phyloP scores from a whole-genome alignment of 1,284 basidiomycete species.

The Takashimella koratensis region DNA sequence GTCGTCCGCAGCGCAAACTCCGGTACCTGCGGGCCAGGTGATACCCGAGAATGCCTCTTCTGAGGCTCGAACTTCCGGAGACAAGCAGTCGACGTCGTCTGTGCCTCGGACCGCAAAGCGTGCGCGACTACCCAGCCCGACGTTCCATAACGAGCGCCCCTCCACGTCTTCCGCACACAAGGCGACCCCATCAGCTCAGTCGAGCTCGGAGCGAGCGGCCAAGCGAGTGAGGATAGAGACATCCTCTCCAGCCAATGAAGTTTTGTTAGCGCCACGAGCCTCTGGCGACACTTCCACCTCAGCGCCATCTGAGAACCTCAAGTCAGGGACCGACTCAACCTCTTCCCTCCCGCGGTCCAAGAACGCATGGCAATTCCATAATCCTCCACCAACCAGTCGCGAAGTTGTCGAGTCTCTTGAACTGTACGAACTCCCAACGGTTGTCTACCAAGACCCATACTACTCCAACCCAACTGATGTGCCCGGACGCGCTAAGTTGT shows the following conservation, averaged over 20 bases:
- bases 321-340: slow-evolving; percentile 13
- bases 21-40: not conserved
- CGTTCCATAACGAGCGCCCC: not conserved
- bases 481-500: slow-evolving; percentile 66
- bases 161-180: not conserved
- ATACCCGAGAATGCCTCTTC: not conserved
- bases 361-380: slow-evolving; percentile 54
- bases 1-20: not conserved
- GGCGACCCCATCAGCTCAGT: not conserved
- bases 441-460: slow-evolving; percentile 70
- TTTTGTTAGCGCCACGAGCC: not conserved
- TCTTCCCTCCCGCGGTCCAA: slow-evolving; percentile 11
- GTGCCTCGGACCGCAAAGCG: not conserved
- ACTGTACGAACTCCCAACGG: slow-evolving; percentile 56
- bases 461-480: slow-evolving; percentile 73
- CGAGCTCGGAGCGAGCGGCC: not conserved
- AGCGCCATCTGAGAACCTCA: not conserved
- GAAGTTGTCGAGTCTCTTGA: slow-evolving; percentile 59
- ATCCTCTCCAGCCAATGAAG: not conserved
- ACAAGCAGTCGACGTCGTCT: not conserved
- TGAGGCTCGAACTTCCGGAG: not conserved
- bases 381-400: slow-evolving; percentile 54
- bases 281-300: not conserved
- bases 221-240: slow-evolving; percentile 3
- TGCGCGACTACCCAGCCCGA: not conserved